Conservation (phyloP, 352 stramenopile species). For the Phytophthora uliginosa region DNA sequence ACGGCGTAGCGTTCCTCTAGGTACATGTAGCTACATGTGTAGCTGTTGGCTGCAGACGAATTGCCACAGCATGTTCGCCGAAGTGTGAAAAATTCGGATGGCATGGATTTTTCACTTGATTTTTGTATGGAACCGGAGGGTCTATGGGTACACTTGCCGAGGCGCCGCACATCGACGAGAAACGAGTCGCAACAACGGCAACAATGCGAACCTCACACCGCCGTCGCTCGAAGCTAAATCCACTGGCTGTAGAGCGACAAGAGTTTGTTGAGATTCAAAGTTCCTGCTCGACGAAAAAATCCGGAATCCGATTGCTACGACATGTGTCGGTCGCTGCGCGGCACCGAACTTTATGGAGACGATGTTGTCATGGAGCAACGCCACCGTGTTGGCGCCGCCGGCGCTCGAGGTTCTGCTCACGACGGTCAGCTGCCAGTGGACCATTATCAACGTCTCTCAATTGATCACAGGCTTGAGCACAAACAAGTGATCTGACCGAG, state of each 20-base stretch:
- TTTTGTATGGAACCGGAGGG: not conserved
- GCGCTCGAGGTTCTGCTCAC: slow-evolving; percentile 35
- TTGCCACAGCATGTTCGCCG: not conserved
- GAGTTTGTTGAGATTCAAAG: not conserved
- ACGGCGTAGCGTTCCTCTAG: too few species aligned
- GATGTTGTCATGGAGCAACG: slow-evolving; percentile 36
- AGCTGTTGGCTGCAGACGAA: not conserved
- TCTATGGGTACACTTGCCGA: not conserved
- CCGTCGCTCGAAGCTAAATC: slow-evolving; percentile 18
- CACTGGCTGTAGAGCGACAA: not conserved
- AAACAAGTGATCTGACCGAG: slow-evolving; percentile 52
- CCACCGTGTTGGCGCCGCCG: slow-evolving; percentile 29
- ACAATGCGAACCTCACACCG: slow-evolving; percentile 7
- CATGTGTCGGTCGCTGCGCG: too few species aligned
- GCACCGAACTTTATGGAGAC: too few species aligned
- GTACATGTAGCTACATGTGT: too few species aligned
- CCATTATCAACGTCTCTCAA: too few species aligned
- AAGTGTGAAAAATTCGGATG: slow-evolving; percentile 3
- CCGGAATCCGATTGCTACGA: too few species aligned
- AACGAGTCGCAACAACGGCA: slow-evolving; percentile 9
- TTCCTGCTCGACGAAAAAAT: not conserved
- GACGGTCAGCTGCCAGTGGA: slow-evolving; percentile 15
- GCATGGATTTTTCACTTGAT: slow-evolving; percentile 17
- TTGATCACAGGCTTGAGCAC: slow-evolving; percentile 30
- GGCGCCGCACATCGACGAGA: slow-evolving; percentile 11